A percentile compares a stretch with the other conserved stretches of the same genome.
phyloP scores from a whole-genome alignment of 108 stramenopile species.

The Pseudonitzschia delicatissima region DNA sequence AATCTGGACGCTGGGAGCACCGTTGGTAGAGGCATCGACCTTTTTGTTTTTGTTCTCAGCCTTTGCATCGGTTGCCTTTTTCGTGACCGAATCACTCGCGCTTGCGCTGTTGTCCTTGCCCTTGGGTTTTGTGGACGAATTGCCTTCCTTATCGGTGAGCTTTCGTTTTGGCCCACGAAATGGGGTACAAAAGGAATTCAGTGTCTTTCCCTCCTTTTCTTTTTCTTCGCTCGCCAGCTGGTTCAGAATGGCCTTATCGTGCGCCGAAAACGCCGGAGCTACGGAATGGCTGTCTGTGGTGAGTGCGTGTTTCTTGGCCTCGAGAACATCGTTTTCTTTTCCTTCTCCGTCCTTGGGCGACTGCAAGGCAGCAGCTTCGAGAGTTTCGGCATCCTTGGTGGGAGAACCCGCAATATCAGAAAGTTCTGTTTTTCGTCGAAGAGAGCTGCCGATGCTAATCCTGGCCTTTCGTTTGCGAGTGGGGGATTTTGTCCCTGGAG shows the following conservation, averaged over 20 bases:
- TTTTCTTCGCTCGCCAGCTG: background rate
- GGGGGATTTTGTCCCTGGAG: background rate
- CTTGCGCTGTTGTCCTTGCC: background rate
- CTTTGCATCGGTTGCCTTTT: background rate
- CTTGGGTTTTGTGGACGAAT: background rate
- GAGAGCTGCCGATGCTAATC: background rate
- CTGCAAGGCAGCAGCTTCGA: background rate
- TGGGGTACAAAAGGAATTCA: constrained; percentile 23
- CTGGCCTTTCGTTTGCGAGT: constrained; percentile 12
- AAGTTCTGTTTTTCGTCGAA: background rate
- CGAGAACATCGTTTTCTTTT: constrained; percentile 6
- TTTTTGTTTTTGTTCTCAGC: background rate
- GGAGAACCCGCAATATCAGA: background rate
- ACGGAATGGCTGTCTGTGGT: background rate
- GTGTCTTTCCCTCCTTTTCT: background rate
- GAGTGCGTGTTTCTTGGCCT: background rate
- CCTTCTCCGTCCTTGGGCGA: background rate
- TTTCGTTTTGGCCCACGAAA: constrained; percentile 22
- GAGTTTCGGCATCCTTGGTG: background rate
- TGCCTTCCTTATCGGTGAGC: background rate
- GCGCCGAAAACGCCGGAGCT: background rate
- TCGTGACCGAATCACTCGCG: no score
- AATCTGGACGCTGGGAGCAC: constrained; percentile 52
- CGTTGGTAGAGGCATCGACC: constrained; percentile 12
- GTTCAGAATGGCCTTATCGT: constrained; percentile 3